These are phyloP conservation scores for Centrapalus pauciflorus DNA, from an alignment of 129 eudicot species.

Conservation along the genomic window DNA sequence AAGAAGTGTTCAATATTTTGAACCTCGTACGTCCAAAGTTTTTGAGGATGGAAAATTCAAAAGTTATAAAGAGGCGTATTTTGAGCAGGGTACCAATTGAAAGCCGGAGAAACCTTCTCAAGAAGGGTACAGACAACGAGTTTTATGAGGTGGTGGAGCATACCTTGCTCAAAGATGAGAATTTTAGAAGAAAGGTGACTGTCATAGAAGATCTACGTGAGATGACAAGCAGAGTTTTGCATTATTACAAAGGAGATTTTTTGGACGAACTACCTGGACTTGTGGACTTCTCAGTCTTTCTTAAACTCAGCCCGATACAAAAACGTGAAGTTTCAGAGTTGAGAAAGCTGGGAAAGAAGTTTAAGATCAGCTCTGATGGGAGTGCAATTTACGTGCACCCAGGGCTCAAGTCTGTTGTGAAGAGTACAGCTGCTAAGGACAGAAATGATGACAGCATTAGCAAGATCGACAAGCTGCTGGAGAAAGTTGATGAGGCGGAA, in stretches of 20 bases:
- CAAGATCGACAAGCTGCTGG: constrained; percentile 47
- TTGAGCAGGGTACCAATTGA: constrained; percentile 48
- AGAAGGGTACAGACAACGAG: constrained; percentile 41
- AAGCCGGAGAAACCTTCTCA: constrained; percentile 29
- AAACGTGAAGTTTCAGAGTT: constrained; percentile 37
- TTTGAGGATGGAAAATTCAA: constrained; percentile 47
- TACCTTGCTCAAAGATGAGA: constrained; percentile 54
- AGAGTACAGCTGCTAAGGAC: constrained; percentile 30
- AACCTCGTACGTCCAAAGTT: constrained; percentile 83
- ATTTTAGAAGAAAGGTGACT: constrained; percentile 46
- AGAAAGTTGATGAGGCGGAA: constrained; percentile 44
- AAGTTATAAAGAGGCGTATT: constrained; percentile 56
- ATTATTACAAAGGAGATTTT: constrained; percentile 79
- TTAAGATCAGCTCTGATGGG: constrained; percentile 55
- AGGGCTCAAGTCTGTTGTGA: constrained; percentile 34
- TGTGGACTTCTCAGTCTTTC: constrained; percentile 68
- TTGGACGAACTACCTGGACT: constrained; percentile 90
- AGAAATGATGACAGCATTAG: constrained; percentile 27
- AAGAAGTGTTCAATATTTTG: constrained; percentile 69
- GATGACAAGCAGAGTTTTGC: constrained; percentile 70
- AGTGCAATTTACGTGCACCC: constrained; percentile 79
- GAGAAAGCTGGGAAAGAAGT: constrained; percentile 36
- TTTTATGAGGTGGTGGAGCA: constrained; percentile 70
- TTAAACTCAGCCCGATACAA: constrained; percentile 52
- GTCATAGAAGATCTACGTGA: constrained; percentile 72